Base-by-base conservation (phyloP, 176 grass and related monocot species). In the Puccinellia tenuiflora region DNA sequence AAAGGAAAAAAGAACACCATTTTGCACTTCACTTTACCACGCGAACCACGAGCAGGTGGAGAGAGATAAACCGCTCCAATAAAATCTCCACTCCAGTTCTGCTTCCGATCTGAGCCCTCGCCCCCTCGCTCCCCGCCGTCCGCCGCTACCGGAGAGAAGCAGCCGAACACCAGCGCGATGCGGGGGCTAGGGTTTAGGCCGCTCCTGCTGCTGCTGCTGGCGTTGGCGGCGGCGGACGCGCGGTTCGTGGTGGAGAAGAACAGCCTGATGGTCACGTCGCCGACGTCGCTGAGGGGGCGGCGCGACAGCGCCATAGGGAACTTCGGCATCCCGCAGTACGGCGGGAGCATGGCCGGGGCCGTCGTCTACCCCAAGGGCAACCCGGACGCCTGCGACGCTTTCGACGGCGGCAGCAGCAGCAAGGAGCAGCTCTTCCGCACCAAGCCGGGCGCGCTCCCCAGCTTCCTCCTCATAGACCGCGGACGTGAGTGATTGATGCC, bases 241-340 rank as follows among this genome's bases (percentile, higher is more conserved):
- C 88, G 89, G 54, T 98, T 98, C 85, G 96, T 98, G 79, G 96
- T 98, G 81, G 96, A 98, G 90, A 98, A 98, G 91, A 98, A 98
- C 65, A 98, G 96, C 81, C 83, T 95, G 78, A 95, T 98, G 96
- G 96, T 98, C 61, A 88, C 84, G 30, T 89, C 89, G 83, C 92
- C 96, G 30, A 39, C 87, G 33, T 70, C 83, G 46, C 78, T 95
- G 78, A 79, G 87, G 54, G 96, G 92, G 35, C 87, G 92, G 80
- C 89, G 73, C 73, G 96, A 98, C 62, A 98, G 92, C 83, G 92
- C 92, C 89, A 98, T 95, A 56, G 96, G 96, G 28, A 98, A 95
- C 91, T 98, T 95, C 61, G 96, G 96, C 67, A 86, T 98, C 70
- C 96, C 96, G 70, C 96, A 95, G 92, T 98, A 98, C 82, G 96